Evolutionary conservation across 306 rosid species (phyloP).

Genomic region (Vigna hirtella): DNA sequence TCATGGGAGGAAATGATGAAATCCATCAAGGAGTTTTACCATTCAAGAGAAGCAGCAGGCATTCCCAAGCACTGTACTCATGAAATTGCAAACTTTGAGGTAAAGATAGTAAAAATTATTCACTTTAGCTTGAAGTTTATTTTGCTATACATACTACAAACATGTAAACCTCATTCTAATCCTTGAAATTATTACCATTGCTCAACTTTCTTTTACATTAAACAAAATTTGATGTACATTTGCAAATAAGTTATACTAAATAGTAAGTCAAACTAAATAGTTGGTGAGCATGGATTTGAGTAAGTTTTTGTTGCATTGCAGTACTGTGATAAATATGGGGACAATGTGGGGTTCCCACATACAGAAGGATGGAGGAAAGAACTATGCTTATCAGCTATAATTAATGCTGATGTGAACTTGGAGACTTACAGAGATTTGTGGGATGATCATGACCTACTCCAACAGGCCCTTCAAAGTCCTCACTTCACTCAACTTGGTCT

Average conservation of each 20-base stretch:
- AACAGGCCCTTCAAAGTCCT: constrained; percentile 79
- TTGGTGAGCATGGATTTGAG: too few relatives aligned
- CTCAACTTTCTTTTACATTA: too few relatives aligned
- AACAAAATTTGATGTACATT: too few relatives aligned
- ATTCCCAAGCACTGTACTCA: constrained; percentile 80
- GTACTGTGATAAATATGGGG: constrained; percentile 87
- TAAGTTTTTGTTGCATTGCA: constrained; percentile 48
- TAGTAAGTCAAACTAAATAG: too few relatives aligned
- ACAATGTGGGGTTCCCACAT: constrained; percentile 69
- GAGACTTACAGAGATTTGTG: constrained; percentile 84
- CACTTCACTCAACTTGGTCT: constrained; percentile 76
- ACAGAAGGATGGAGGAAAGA: constrained; percentile 92
- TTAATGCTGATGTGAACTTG: constrained; percentile 57
- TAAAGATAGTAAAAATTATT: constrained; percentile 47
- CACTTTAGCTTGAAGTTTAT: not conserved
- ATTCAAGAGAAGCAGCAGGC: constrained; percentile 74
- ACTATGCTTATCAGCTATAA: constrained; percentile 60
- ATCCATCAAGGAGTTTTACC: constrained; percentile 82
- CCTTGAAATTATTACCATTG: not conserved
- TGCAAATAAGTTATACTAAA: too few relatives aligned
- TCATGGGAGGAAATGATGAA: constrained; percentile 89
- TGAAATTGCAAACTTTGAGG: constrained; percentile 81
- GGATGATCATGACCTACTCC: constrained; percentile 76
- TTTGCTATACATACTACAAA: too few relatives aligned
- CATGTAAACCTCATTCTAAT: not conserved